Conservation (phyloP, 495 filamentous ascomycete genomes). For the Aspergillus ellipticus region DNA sequence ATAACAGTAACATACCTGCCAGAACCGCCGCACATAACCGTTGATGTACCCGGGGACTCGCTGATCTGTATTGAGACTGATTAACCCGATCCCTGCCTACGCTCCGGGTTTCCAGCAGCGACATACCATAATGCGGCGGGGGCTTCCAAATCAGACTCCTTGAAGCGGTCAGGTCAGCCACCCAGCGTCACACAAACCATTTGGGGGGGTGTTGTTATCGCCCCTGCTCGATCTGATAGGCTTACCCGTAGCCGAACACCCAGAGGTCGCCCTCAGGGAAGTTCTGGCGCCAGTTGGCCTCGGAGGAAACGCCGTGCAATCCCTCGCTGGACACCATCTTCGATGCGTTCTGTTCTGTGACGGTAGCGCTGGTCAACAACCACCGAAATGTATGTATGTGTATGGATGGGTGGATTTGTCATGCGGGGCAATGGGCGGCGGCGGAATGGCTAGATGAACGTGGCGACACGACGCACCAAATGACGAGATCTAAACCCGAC, state of each 20-base stretch:
- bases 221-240: conserved; percentile 5
- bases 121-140: conserved; percentile 87
- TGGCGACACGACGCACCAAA: too few species aligned
- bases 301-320: not conserved
- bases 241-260: conserved; percentile 90
- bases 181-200: not conserved
- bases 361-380: too few species aligned
- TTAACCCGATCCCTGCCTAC: too few species aligned
- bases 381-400: too few species aligned
- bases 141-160: conserved; percentile 99
- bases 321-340: not conserved
- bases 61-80: conserved; percentile 52
- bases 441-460: not conserved
- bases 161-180: not conserved
- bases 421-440: too few species aligned
- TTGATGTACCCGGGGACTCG: conserved; percentile 87
- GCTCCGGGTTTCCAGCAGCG: too few species aligned
- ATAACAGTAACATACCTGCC: conserved; percentile 60
- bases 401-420: too few species aligned
- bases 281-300: conserved; percentile 37
- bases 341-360: not conserved
- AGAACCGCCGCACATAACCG: conserved; percentile 94
- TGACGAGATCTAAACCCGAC: not conserved
- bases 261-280: conserved; percentile 64
- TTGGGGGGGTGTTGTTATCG: not conserved